Evolutionary conservation across 1,284 basidiomycete genomes (phyloP), one percentile per base, ranked within the genome.

Genomic region (Ustilago bromivora): DNA sequence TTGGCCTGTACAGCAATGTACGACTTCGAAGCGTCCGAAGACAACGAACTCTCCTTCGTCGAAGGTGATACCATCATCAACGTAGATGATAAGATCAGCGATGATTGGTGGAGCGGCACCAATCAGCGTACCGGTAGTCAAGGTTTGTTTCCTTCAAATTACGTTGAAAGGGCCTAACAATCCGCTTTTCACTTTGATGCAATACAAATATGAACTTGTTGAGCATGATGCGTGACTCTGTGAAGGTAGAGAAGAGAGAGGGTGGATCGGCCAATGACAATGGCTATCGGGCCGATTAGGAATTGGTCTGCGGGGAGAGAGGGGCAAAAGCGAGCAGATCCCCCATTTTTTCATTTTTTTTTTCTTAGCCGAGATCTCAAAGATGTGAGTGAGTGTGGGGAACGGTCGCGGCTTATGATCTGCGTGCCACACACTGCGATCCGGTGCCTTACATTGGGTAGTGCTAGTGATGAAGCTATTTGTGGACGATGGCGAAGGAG

Each of bases 101-200:
- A 85, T 2, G 84, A 85, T 34, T 85, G 84, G 84, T 85, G 84
- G 84, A 79, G 74, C 57, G 84, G 84, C 34, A 82, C 71, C 28
- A 85, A 85, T 47, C 62, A 77, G 52, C 58, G 75, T 2, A 83
- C 83, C 10, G 83, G 81, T 10, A 64, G 57, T 90, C 92, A 40
- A 90, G 92, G 58, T 86, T 89, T 89, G 34, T 89, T 89, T 76
- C 84, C 84, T 1, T 75, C 77, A 31, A 84, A 83, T 68, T 84
- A 84, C 55, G 78, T 82, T 17, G 80, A 83, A 56, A 32, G 64
- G 11, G 54, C 55, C 19, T 77, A 43, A 55, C 3, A 40, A 17
- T 5, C 19, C 38, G 19, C 32, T 40, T 19, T 9, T 19, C 12
- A 43, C 40, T 12, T 7, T 15, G 40, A 19, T 41, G 40, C 40